Base-by-base conservation (phyloP, 2,329 filamentous ascomycete genomes). In the Mariannaea sp. region DNA sequence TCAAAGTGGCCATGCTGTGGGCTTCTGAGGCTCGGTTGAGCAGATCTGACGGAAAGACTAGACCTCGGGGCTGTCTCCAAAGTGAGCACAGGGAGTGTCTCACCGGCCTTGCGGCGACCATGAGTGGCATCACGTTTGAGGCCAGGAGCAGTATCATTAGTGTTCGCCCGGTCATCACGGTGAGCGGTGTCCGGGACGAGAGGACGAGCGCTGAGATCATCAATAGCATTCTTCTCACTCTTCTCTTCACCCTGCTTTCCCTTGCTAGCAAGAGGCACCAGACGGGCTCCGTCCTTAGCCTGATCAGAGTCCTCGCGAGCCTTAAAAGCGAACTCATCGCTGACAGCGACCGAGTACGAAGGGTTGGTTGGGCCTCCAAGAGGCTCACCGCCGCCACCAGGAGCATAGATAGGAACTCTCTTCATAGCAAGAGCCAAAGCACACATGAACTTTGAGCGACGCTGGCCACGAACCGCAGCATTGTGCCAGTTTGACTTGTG, bases 381-480 rank as follows among this genome's bases (percentile, higher is more conserved):
- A 30, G 79, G 61, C 50, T 85, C 82, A 51, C 75, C 76, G 50
- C 86, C 89, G 54, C 88, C 92, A 33, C 88, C 92, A 50, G 93
- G 93, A 16, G 78, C 85, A 64, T 90, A 82, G 67, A 99, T 93
- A 8, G 92, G 93, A 14, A 99, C 81, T 75, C 88, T 92, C 73
- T 91, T 89, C 53, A 97, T 77, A 3, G 93, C 92, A 7, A 92
- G 74, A 4, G 94, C 87, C 53, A 99, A 78, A 1, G 94, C 94
- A 68, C 92, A 96, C 86, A 97, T 96, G 76, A 99, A 97, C 74
- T 96, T 97, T 70, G 89, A 95, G 56, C 93, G 86, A 46, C 92
- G 86, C 6, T 88, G 82, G 14, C 87, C 87, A 33, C 92, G 88
- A 33, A 97, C 81, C 1, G 83, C 80, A 62, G 96, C 93, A 72